Evolutionary conservation across 768 basidiomycete species (phyloP).

Genomic region (Rubroboletus pulcherrimus): DNA sequence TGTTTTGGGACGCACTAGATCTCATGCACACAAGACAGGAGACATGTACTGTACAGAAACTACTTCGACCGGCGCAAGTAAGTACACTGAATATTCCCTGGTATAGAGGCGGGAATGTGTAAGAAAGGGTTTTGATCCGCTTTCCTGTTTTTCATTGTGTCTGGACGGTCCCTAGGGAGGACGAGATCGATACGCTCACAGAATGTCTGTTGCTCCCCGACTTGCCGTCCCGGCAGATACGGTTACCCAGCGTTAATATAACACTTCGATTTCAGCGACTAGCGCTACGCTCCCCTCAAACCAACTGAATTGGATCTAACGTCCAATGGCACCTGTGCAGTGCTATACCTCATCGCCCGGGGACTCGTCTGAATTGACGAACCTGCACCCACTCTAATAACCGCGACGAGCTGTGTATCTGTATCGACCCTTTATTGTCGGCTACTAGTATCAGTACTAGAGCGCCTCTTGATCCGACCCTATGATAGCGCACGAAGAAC

Average conservation of each 20-base stretch:
- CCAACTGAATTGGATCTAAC: neutral
- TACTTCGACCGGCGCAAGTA: neutral
- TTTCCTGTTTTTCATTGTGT: neutral
- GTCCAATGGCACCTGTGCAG: no score
- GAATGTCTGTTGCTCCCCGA: neutral
- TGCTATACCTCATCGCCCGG: neutral
- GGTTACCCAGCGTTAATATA: no score
- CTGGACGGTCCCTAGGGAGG: neutral
- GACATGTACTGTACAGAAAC: neutral
- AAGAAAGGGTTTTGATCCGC: neutral
- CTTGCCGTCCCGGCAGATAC: no score
- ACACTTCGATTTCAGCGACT: neutral
- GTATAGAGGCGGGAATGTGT: neutral
- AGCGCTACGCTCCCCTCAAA: neutral
- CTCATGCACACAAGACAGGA: neutral
- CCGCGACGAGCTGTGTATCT: neutral
- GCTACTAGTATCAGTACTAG: neutral
- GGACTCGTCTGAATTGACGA: no score
- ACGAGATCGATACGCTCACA: neutral
- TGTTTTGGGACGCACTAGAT: neutral
- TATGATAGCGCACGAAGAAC: no score
- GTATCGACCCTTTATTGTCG: neutral
- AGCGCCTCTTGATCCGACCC: neutral
- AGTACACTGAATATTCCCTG: neutral
- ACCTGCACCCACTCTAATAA: no score